Evolutionary conservation across 495 filamentous ascomycete genomes (phyloP).

Genomic region (Penicillium soppii): DNA sequence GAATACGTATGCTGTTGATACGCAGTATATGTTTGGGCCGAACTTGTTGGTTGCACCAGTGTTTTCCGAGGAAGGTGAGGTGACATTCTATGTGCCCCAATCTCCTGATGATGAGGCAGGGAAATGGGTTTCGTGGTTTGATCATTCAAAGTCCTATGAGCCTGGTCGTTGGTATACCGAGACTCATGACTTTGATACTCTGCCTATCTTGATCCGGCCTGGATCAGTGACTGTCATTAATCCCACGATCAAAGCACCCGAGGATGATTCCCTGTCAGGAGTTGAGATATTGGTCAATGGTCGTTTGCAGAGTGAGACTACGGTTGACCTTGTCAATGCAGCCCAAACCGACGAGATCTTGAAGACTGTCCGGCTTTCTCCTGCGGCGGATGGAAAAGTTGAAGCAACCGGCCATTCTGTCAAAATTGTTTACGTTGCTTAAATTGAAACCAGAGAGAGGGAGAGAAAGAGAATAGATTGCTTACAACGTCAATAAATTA

Average conservation of each 20-base stretch:
- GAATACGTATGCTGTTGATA: slow-evolving; percentile 62
- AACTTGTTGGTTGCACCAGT: slow-evolving; percentile 60
- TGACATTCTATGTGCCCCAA: slow-evolving; percentile 61
- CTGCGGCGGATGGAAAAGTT: slow-evolving; percentile 12
- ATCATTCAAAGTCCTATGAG: slow-evolving; percentile 41
- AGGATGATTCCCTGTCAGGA: slow-evolving; percentile 36
- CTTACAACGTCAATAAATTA: slow-evolving; percentile 13
- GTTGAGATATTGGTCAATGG: slow-evolving; percentile 43
- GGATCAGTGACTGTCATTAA: slow-evolving; percentile 38
- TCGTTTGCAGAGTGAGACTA: slow-evolving; percentile 14
- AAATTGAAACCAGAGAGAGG: background rate
- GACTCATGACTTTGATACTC: slow-evolving; percentile 41
- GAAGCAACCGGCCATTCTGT: slow-evolving; percentile 17
- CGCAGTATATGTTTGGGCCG: slow-evolving; percentile 65
- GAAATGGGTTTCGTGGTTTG: slow-evolving; percentile 52
- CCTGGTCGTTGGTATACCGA: slow-evolving; percentile 42
- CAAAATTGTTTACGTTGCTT: slow-evolving; percentile 7
- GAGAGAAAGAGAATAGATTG: slow-evolving; percentile 5
- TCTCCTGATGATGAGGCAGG: slow-evolving; percentile 36
- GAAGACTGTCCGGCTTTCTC: slow-evolving; percentile 23
- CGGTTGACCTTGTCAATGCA: slow-evolving; percentile 38
- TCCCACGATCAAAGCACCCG: slow-evolving; percentile 30
- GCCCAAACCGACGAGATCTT: slow-evolving; percentile 31
- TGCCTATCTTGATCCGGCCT: slow-evolving; percentile 41
- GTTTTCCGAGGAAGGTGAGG: slow-evolving; percentile 57